Percentiles rank a stretch among this genome's conserved stretches.
These are phyloP conservation scores for Rhodotorula sp. DNA, from an alignment of 1,284 basidiomycete species.

Conservation along the genomic window DNA sequence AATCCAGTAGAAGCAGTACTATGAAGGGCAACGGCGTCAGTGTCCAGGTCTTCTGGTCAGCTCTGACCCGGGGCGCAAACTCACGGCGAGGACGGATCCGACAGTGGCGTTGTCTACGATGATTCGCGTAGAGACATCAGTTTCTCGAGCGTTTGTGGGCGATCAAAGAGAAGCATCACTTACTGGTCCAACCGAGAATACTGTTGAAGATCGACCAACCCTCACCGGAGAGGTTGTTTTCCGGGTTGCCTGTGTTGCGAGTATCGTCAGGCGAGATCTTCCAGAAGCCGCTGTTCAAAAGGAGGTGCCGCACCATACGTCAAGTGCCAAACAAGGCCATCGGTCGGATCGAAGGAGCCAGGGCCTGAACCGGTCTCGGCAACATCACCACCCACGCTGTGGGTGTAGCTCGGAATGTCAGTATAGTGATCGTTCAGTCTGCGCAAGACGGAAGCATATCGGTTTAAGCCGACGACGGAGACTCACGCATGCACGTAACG, in stretches of 20 bases:
- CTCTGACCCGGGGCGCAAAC: too few species aligned
- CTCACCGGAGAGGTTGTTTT: slow-evolving; percentile 54
- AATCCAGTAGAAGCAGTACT: slow-evolving; percentile 48
- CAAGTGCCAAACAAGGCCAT: slow-evolving; percentile 48
- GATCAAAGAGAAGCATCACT: not conserved
- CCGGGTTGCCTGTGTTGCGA: slow-evolving; percentile 67
- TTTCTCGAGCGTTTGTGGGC: too few species aligned
- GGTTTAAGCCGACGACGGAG: not conserved
- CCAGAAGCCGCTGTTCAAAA: not conserved
- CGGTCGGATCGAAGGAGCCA: slow-evolving; percentile 50
- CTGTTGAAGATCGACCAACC: slow-evolving; percentile 28
- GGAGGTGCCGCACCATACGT: slow-evolving; percentile 44
- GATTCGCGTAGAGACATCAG: not conserved
- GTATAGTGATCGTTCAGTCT: not conserved
- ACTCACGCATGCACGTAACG: slow-evolving; percentile 60
- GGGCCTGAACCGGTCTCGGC: slow-evolving; percentile 79
- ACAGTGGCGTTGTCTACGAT: slow-evolving; percentile 13
- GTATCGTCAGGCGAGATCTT: not conserved
- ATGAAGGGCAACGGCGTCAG: not conserved
- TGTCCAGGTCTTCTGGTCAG: not conserved
- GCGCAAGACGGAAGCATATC: not conserved
- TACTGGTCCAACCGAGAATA: slow-evolving; percentile 36
- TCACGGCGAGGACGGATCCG: slow-evolving; percentile 8
- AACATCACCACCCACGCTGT: slow-evolving; percentile 65
- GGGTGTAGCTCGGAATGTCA: not conserved